Evolutionary conservation across 139 green algal species (phyloP).

Genomic region (Coccomyxa sp.): DNA sequence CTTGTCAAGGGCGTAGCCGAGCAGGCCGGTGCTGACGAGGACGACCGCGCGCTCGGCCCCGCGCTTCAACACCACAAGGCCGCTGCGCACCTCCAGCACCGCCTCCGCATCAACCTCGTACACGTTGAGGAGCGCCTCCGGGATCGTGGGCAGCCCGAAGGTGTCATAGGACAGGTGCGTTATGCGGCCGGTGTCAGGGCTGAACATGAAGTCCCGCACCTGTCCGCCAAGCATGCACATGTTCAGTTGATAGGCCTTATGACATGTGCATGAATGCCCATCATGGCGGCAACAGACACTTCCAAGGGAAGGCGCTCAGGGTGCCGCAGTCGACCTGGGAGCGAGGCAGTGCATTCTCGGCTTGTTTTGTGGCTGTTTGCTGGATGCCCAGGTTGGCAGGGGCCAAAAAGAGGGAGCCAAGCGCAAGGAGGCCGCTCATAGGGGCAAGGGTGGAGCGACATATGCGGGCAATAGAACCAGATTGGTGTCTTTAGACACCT

Average conservation of each 20-base stretch:
- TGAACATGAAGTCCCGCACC: conserved; percentile 72
- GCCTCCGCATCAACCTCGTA: conserved; percentile 11
- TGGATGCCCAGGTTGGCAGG: too few relatives aligned
- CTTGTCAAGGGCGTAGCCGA: background rate
- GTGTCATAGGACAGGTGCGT: conserved; percentile 58
- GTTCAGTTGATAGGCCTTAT: background rate
- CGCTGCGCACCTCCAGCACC: background rate
- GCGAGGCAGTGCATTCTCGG: too few relatives aligned
- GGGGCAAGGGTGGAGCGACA: too few relatives aligned
- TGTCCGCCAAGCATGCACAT: conserved; percentile 15
- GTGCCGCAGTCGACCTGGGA: too few relatives aligned
- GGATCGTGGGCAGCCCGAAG: conserved; percentile 65
- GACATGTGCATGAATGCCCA: too few relatives aligned
- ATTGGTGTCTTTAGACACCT: too few relatives aligned
- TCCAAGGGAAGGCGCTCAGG: too few relatives aligned
- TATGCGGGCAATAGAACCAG: too few relatives aligned
- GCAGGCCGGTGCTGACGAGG: background rate
- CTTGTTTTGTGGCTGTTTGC: too few relatives aligned
- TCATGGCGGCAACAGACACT: too few relatives aligned
- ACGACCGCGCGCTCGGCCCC: background rate
- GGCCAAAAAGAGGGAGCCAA: too few relatives aligned
- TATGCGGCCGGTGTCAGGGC: conserved; percentile 63
- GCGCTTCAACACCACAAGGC: background rate
- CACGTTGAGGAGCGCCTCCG: conserved; percentile 54
- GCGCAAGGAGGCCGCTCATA: too few relatives aligned